Base-by-base conservation (phyloP, 176 grass and related monocot genomes). In the Juncus inflexus region DNA sequence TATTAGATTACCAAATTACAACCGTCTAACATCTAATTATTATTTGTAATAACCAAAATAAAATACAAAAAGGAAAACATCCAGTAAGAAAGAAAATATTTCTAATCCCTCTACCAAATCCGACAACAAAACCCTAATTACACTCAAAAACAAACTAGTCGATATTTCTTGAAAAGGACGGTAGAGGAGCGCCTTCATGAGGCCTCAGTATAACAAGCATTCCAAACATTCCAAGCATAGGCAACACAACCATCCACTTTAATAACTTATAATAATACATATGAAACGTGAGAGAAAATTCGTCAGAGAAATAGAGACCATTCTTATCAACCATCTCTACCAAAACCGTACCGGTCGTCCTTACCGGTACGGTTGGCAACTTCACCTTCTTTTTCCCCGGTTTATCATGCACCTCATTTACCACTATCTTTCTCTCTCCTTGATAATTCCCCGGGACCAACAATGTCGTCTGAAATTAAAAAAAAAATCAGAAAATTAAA, bases 361-460 rank as follows among this genome's bases (percentile, higher is more conserved):
- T 85, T 41, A 99, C 88, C 12, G 94, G 73, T 39, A 99, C 89
- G n/a, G 94, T 99, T n/a, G 94, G 94, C 59, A 99, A 80, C 83
- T 84, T 80, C 60, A 99, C 77, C 53, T 83, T 63, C 50, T 90
- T 81, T 72, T 86, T 91, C 49, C 94, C 94, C 4, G 85, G 83
- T 36, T 83, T 62, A 57, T 84, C 53, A n/a, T 92, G 92, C 40
- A 86, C 35, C 13, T 75, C 4, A 63, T 78, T 92, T 36, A 86
- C 42, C 35, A 82, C 64, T 49, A 97, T 86, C 12, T 76, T 83
- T 63, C 85, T 89, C 42, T 91, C 88, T 52, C 94, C 94, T 79
- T 92, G 94, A 73, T 99, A 99, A 71, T 99, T 89, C 61, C 94
- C 88, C 7, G 94, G 88, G 73, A 92, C 94, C 63, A 92, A 83